A percentile compares a stretch with the other conserved stretches of the same genome.
These are phyloP conservation scores for Monosporozyma servazzii DNA, from an alignment of 805 yeast species.

Conservation along the genomic window DNA sequence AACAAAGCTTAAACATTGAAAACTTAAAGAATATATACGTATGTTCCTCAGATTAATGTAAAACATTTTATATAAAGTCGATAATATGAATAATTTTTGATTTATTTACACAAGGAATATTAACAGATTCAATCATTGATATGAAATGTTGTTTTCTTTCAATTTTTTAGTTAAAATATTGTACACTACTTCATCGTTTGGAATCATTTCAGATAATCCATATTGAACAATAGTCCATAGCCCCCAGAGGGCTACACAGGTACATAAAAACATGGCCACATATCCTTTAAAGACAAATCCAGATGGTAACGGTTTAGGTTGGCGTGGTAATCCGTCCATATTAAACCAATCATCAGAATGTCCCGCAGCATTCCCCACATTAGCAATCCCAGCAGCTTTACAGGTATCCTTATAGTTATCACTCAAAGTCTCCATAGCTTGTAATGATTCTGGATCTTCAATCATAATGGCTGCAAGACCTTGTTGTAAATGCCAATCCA, in stretches of 20 bases:
- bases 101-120: not conserved
- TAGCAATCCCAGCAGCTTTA: constrained; percentile 35
- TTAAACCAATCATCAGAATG: constrained; percentile 45
- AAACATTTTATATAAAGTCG: not conserved
- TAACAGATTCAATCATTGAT: constrained; percentile 1
- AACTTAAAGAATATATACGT: not conserved
- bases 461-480: constrained; percentile 65
- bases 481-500: constrained; percentile 78
- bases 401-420: constrained; percentile 45
- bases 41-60: not conserved
- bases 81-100: not conserved
- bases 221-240: constrained; percentile 48
- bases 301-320: constrained; percentile 51
- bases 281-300: constrained; percentile 70
- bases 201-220: constrained; percentile 55
- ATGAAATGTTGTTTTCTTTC: constrained; percentile 18
- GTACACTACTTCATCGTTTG: constrained; percentile 37
- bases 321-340: constrained; percentile 50
- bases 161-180: constrained; percentile 32
- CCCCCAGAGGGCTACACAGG: constrained; percentile 51
- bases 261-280: constrained; percentile 47
- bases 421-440: constrained; percentile 36
- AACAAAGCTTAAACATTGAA: not conserved
- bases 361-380: constrained; percentile 69
- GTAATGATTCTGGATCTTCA: constrained; percentile 56